phyloP scores from a whole-genome alignment of 495 filamentous ascomycete species.

The Stereocaulon alpinum region DNA sequence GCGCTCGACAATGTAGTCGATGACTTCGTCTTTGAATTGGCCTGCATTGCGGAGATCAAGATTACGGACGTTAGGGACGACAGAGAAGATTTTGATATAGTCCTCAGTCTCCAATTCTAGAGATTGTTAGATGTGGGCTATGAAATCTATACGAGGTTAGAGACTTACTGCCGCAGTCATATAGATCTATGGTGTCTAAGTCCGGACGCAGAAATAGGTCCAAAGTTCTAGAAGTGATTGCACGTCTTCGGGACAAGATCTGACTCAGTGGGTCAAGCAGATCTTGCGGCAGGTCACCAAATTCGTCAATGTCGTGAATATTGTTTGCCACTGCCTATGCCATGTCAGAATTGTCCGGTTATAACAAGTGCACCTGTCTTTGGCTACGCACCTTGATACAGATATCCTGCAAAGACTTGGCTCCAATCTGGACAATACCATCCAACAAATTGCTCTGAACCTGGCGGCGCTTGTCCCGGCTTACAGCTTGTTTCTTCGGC shows the following conservation, averaged over 20 bases:
- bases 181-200: conserved; percentile 56
- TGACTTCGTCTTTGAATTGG: conserved; percentile 71
- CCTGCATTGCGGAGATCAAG: conserved; percentile 70
- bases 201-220: conserved; percentile 67
- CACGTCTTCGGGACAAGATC: conserved; percentile 68
- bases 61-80: conserved; percentile 52
- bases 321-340: conserved; percentile 63
- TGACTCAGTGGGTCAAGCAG: conserved; percentile 66
- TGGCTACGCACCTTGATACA: conserved; percentile 53
- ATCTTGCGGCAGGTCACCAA: conserved; percentile 62
- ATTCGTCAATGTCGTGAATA: conserved; percentile 69
- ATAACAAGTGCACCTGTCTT: neutral
- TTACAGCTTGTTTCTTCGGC: conserved; percentile 43
- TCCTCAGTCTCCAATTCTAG: conserved; percentile 61
- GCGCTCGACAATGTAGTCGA: conserved; percentile 69
- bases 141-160: neutral
- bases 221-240: conserved; percentile 58
- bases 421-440: conserved; percentile 56
- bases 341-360: conserved; percentile 9
- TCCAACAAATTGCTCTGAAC: conserved; percentile 70
- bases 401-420: conserved; percentile 61
- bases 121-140: neutral
- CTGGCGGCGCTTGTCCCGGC: conserved; percentile 51
- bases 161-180: conserved; percentile 60
- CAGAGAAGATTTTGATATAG: conserved; percentile 69